Evolutionary conservation across 2,329 filamentous ascomycete genomes (phyloP), one percentile per base, ranked within the genome.

Genomic region (Penicillium sp.): DNA sequence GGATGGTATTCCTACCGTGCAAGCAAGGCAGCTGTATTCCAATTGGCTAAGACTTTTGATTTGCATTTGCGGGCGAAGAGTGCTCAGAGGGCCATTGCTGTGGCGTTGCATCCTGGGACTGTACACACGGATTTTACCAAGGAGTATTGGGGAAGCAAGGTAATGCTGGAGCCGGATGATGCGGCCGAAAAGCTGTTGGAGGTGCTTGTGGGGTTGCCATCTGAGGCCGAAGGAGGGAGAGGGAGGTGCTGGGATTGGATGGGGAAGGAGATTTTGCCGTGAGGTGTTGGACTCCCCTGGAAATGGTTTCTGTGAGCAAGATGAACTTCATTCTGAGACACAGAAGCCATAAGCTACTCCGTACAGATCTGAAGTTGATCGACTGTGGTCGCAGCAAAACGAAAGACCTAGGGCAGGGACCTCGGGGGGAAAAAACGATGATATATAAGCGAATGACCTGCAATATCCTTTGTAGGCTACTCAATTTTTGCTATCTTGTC

Each of bases 1-100:
- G 90, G 90, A 0, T 94, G 90, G 90, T 95, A 91, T 71, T 85
- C 82, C 53, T 94, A 94, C 72, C 85, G 90, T 14, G 84, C 87
- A 8, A 87, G 84, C 50, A 95, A 94, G 73, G 84, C 89, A 0
- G 89, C 81, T 2, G 84, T 93, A 4, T 90, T 87, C 61, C 87
- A 87, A 66, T 55, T 91, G 12, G 84, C 84, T 8, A 89, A 86
- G 73, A 88, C 83, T 7, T 85, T 91, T 58, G 90, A 94, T 69
- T 79, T 88, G 28, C 82, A 86, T 67, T 73, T 94, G 31, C 73
- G 73, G 35, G 77, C 80, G 4, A 78, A 80, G 40, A 80, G 82
- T 56, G 84, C 80, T 0, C 81, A 82, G 0, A 84, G 83, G 49
- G 88, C 88, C 0, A 78, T 91, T 61, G 84, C 85, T 1, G 75